A percentile compares a stretch with the other conserved stretches of the same genome.
Evolutionary conservation across 78 protist genomes (phyloP).

Genomic region (Capsaspora owczarzaki): DNA sequence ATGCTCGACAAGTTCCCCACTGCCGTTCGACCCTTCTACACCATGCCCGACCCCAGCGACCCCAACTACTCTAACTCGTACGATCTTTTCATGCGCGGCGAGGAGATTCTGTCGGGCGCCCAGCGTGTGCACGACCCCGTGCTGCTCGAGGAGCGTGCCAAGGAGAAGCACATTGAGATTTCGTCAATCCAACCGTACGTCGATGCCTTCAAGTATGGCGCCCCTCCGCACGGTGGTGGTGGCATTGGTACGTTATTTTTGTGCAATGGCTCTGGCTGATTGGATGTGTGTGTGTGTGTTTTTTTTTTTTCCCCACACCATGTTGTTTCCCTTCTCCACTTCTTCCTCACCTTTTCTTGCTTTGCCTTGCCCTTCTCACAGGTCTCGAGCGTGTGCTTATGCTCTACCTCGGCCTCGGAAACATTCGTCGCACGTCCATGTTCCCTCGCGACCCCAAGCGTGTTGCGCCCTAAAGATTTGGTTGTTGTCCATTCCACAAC

Average conservation of each 20-base stretch:
- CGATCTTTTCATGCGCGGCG: constrained; percentile 97
- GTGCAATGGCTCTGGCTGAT: not conserved
- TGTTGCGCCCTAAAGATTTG: constrained; percentile 77
- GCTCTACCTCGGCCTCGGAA: constrained; percentile 89
- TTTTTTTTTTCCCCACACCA: not conserved
- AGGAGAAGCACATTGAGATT: constrained; percentile 42
- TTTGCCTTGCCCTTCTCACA: not conserved
- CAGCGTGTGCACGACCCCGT: constrained; percentile 96
- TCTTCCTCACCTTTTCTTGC: not conserved
- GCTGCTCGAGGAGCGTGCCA: constrained; percentile 54
- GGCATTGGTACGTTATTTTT: constrained; percentile 98
- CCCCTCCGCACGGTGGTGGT: constrained; percentile 98
- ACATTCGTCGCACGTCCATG: constrained; percentile 87
- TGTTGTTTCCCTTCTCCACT: not conserved
- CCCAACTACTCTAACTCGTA: constrained; percentile 84
- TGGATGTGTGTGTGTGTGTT: not conserved
- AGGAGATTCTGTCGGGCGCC: constrained; percentile 98
- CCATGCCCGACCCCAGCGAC: constrained; percentile 89
- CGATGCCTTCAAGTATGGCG: constrained; percentile 93
- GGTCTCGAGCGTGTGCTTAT: constrained; percentile 90
- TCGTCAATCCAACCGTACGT: constrained; percentile 64
- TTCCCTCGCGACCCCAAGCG: constrained; percentile 96
- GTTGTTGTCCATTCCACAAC: too few relatives aligned
- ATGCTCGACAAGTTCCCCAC: constrained; percentile 87
- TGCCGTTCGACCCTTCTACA: constrained; percentile 97